Evolutionary conservation across 2,329 filamentous ascomycete species (phyloP), one percentile per base, ranked within the genome.

Genomic region (Penicillium olsonii): DNA sequence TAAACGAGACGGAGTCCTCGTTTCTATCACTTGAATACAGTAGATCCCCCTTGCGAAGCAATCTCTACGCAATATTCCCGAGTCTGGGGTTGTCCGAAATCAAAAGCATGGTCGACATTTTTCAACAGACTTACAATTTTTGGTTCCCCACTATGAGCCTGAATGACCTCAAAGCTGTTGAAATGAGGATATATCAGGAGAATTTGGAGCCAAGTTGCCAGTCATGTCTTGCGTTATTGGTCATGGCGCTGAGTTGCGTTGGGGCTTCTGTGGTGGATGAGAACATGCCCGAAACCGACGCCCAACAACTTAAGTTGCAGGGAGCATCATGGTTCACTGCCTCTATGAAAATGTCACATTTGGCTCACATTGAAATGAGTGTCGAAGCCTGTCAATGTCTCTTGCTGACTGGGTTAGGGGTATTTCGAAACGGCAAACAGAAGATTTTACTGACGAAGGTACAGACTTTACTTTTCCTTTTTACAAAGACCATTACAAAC

Each of bases 401-500:
- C 15, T 31, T 50, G 20, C 47, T 50, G 18, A 41, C 42, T 18
- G 47, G 47, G 47, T 50, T 27, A 35, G 22, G 2, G 4, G 37
- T 12, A 20, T 27, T 20, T 5, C 11, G 20, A 2, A 11, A 9
- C 12, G 9, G 4, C 34, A 49, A 34, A 4, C 2, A 18, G 6
- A 8, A 31, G 9, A 29, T 15, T 2, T 14, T 15, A 34, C 22
- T 33, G 10, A 35, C 24, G 4, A 42, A 27, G 19, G 5, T n/a
- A 2, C 46, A 42, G 37, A 9, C 35, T 47, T 22, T 51, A 46
- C 27, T 51, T 51, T 24, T 46, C 48, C 4, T 51, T 51, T 11
- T 24, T 51, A 10, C 48, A 51, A 37, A 51, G 48, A n/a, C 48
- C 48, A 9, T 34, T 51, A 15, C 48, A 51, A 31, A 46, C 48